Conservation (phyloP, 1,284 basidiomycete genomes). For the Omphalotus olearius region DNA sequence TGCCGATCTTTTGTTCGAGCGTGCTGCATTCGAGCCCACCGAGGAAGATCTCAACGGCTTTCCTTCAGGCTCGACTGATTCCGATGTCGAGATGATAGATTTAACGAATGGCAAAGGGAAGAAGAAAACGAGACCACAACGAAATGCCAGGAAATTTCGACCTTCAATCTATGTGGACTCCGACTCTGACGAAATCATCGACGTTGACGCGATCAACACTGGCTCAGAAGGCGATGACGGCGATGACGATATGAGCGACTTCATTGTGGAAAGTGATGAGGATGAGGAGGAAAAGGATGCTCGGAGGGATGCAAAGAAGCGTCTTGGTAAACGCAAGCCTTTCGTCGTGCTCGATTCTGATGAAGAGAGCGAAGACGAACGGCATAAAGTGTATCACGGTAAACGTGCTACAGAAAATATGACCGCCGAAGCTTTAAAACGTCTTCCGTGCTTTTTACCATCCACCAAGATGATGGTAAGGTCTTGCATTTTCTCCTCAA, state of each 20-base stretch:
- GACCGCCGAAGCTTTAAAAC: constrained; percentile 30
- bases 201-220: constrained; percentile 6
- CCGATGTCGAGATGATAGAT: constrained; percentile 22
- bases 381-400: constrained; percentile 39
- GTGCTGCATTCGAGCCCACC: constrained; percentile 45
- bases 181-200: constrained; percentile 1
- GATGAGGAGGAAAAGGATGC: constrained; percentile 44
- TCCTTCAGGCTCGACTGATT: constrained; percentile 19
- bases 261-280: constrained; percentile 52
- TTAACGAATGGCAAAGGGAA: constrained; percentile 20
- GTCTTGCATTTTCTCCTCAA: constrained; percentile 1
- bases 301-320: constrained; percentile 32
- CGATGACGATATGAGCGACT: constrained; percentile 40
- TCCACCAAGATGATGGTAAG: constrained; percentile 64
- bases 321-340: constrained; percentile 27
- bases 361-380: constrained; percentile 36
- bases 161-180: background rate
- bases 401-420: constrained; percentile 23
- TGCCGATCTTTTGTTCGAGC: constrained; percentile 39
- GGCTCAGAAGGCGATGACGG: constrained; percentile 13
- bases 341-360: constrained; percentile 43
- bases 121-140: constrained; percentile 19
- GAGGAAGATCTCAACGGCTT: constrained; percentile 35
- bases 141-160: background rate
- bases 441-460: constrained; percentile 47